phyloP scores from a whole-genome alignment of 2,329 filamentous ascomycete genomes.

The Drechslerella stenobrocha region DNA sequence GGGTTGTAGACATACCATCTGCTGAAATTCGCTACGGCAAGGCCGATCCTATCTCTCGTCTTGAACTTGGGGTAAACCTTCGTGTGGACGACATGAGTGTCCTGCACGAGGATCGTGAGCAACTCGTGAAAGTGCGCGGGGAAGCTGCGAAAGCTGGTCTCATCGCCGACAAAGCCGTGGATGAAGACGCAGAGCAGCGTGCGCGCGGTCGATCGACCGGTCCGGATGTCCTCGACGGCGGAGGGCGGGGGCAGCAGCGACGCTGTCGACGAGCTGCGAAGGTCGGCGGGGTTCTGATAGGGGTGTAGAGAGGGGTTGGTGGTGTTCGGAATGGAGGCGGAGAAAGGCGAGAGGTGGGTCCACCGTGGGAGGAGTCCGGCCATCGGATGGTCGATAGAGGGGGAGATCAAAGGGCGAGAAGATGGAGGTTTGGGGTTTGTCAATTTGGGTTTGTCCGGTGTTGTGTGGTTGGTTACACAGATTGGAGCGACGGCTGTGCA shows the following conservation, averaged over 20 bases:
- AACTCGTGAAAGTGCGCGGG: conserved; percentile 82
- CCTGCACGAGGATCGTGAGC: conserved; percentile 67
- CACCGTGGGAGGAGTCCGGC: conserved; percentile 15
- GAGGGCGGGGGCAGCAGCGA: conserved; percentile 31
- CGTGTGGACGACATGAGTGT: conserved; percentile 73
- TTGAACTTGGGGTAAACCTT: conserved; percentile 83
- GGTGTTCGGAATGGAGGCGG: conserved; percentile 28
- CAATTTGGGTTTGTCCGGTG: too few species aligned
- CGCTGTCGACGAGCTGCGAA: conserved; percentile 34
- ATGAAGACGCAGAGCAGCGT: conserved; percentile 77
- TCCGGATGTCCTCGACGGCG: conserved; percentile 27
- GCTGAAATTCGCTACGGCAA: conserved; percentile 81
- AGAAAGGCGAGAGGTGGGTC: conserved; percentile 33
- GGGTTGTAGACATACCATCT: conserved; percentile 62
- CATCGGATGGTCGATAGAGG: conserved; percentile 9
- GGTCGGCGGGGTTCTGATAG: conserved; percentile 31
- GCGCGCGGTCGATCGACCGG: conserved; percentile 52
- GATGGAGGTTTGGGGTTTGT: too few species aligned
- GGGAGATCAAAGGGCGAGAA: too few species aligned
- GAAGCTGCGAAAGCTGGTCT: conserved; percentile 84
- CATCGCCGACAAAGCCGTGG: conserved; percentile 87
- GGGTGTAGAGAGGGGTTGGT: conserved; percentile 35
- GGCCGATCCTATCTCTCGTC: conserved; percentile 70
- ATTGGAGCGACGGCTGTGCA: too few species aligned
- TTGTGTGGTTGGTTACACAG: too few species aligned